Conservation (phyloP, 2,329 filamentous ascomycete species). For the Pseudogymnoascus sp. region DNA sequence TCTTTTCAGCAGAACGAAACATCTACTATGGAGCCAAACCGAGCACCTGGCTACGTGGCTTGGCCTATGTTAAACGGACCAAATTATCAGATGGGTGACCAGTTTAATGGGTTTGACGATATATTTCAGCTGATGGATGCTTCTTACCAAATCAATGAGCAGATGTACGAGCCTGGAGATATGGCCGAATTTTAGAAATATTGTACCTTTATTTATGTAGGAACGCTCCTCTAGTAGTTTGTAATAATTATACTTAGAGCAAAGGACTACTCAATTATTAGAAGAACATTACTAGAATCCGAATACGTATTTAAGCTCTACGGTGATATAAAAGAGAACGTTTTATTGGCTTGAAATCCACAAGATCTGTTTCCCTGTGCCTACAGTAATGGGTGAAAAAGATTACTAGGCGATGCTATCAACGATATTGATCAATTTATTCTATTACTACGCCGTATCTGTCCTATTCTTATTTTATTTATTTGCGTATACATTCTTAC, state of each 20-base stretch:
- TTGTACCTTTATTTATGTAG: background rate
- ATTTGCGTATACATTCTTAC: background rate
- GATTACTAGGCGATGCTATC: background rate
- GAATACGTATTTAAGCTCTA: background rate
- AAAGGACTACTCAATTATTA: background rate
- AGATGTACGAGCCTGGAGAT: conserved; percentile 2
- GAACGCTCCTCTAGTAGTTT: background rate
- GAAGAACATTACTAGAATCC: background rate
- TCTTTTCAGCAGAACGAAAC: background rate
- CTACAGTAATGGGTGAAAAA: background rate
- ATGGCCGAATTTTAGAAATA: background rate
- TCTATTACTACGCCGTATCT: background rate
- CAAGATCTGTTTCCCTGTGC: background rate
- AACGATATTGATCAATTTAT: background rate
- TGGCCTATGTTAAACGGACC: background rate
- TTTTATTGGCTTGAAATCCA: background rate
- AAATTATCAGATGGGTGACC: background rate
- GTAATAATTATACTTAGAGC: background rate
- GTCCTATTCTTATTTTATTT: background rate
- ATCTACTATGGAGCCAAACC: background rate
- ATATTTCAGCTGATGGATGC: conserved; percentile 18
- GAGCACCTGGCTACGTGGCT: background rate
- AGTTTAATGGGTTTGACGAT: conserved; percentile 7
- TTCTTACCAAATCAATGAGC: conserved; percentile 15
- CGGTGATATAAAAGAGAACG: background rate